Evolutionary conservation across 208 protist genomes (phyloP).

Genomic region (Angomonas ambiguus): DNA sequence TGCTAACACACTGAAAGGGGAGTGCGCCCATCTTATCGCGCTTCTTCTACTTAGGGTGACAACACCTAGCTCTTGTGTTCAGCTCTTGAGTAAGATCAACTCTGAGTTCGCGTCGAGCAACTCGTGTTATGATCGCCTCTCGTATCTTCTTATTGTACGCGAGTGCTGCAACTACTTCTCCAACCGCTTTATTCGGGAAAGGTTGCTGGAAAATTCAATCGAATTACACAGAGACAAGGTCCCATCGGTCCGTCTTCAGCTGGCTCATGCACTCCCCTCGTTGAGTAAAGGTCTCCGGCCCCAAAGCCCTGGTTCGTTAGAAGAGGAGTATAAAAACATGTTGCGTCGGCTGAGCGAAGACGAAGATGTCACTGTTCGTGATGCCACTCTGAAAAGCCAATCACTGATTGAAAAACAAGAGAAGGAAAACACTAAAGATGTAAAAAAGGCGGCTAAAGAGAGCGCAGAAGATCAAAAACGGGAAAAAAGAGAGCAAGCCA

Average conservation of each 20-base stretch:
- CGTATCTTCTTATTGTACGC: conserved; percentile 59
- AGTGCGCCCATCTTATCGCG: conserved; percentile 59
- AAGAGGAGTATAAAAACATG: conserved; percentile 77
- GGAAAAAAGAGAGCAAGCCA: conserved; percentile 59
- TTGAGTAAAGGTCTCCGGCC: conserved; percentile 45
- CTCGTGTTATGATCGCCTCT: conserved; percentile 64
- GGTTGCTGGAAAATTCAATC: conserved; percentile 68
- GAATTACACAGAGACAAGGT: conserved; percentile 81
- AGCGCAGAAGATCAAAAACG: conserved; percentile 54
- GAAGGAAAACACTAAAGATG: conserved; percentile 19
- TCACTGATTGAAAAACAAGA: conserved; percentile 26
- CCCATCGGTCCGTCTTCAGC: conserved; percentile 53
- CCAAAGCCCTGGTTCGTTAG: conserved; percentile 25
- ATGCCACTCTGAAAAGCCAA: conserved; percentile 30
- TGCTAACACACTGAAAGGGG: conserved; percentile 51
- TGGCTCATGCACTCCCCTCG: conserved; percentile 43
- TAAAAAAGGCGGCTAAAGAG: conserved; percentile 22
- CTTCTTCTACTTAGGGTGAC: conserved; percentile 52
- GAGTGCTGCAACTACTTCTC: conserved; percentile 65
- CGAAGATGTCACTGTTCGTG: conserved; percentile 54
- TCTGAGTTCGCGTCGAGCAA: conserved; percentile 73
- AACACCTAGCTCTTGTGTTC: conserved; percentile 41
- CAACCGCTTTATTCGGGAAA: conserved; percentile 74
- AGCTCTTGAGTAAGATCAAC: conserved; percentile 79
- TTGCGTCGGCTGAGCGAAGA: conserved; percentile 73